Conservation (phyloP, 2,329 filamentous ascomycete genomes). For the Sporothrix sp. region DNA sequence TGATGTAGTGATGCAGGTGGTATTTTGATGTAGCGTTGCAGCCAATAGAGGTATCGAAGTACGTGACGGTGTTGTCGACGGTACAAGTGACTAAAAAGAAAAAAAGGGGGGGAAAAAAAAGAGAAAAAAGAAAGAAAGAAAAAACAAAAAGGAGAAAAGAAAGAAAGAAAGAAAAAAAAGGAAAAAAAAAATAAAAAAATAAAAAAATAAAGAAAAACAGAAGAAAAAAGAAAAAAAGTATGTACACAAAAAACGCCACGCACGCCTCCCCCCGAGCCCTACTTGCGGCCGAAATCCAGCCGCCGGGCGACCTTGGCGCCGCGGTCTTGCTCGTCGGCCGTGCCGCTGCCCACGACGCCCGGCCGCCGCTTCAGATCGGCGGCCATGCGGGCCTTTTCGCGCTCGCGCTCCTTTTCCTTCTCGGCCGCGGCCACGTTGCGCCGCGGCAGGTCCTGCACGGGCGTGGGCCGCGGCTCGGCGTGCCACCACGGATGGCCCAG, state of each 20-base stretch:
- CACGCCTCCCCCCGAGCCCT: conserved; percentile 17
- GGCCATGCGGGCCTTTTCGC: conserved; percentile 53
- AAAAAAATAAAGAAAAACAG: no score
- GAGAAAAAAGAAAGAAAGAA: no score
- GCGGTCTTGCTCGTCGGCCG: conserved; percentile 46
- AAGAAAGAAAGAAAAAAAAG: no score
- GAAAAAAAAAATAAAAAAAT: no score
- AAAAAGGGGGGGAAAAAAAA: no score
- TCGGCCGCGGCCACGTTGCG: conserved; percentile 61
- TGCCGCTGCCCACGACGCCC: conserved; percentile 46
- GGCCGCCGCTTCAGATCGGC: conserved; percentile 72
- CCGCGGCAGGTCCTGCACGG: conserved; percentile 69
- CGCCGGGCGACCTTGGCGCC: conserved; percentile 72
- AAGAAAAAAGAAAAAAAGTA: no score
- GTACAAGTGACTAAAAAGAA: no score
- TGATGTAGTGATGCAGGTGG: conserved; percentile 55
- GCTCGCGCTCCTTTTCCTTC: conserved; percentile 37
- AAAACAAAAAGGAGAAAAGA: no score
- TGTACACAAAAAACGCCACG: neutral
- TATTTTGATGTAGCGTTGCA: neutral
- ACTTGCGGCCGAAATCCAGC: conserved; percentile 59
- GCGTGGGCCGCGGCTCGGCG: conserved; percentile 70
- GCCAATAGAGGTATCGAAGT: no score
- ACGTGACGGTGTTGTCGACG: no score
- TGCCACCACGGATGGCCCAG: conserved; percentile 82